A percentile compares a stretch with the other conserved stretches of the same genome.
Evolutionary conservation across 371 early-diverging fungal genomes (phyloP).

Genomic region (Mortierella sp.): DNA sequence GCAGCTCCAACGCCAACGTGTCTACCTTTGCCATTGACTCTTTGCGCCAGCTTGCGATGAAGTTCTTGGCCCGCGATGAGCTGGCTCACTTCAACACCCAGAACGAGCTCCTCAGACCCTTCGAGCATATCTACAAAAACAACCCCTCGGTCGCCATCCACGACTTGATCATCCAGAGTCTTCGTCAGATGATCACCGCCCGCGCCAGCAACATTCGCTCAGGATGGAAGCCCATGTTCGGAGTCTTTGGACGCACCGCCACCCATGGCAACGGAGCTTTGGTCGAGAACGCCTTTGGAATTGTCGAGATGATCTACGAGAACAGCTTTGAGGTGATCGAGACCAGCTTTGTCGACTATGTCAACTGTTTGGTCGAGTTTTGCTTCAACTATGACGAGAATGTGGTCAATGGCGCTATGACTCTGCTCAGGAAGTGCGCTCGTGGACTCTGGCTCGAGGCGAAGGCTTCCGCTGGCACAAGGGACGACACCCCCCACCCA

Average conservation of each 20-base stretch:
- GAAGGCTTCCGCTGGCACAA: slow-evolving; percentile 27
- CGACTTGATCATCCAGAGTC: slow-evolving; percentile 70
- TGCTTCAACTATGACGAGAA: slow-evolving; percentile 74
- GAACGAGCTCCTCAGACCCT: slow-evolving; percentile 77
- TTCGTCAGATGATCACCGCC: slow-evolving; percentile 61
- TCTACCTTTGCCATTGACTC: slow-evolving; percentile 81
- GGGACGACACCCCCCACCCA: slow-evolving; percentile 37
- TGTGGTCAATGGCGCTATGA: slow-evolving; percentile 68
- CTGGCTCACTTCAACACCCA: slow-evolving; percentile 79
- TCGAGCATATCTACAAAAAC: slow-evolving; percentile 78
- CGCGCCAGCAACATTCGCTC: slow-evolving; percentile 66
- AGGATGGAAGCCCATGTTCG: slow-evolving; percentile 84
- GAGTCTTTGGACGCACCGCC: slow-evolving; percentile 66
- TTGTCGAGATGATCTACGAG: slow-evolving; percentile 71
- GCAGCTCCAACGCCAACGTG: slow-evolving; percentile 66
- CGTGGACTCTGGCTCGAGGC: slow-evolving; percentile 57
- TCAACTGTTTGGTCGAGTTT: slow-evolving; percentile 76
- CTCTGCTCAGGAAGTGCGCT: slow-evolving; percentile 69
- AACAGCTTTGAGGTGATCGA: slow-evolving; percentile 69
- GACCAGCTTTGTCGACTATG: slow-evolving; percentile 72
- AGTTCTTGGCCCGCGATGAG: slow-evolving; percentile 82
- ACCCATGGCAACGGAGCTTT: slow-evolving; percentile 63
- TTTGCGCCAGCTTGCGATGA: slow-evolving; percentile 77
- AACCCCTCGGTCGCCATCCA: slow-evolving; percentile 64
- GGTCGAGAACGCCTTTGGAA: slow-evolving; percentile 64